Percentiles rank a stretch among this genome's conserved stretches.
Conservation (phyloP, 2,329 filamentous ascomycete genomes). For the Exophiala xenobiotica region DNA sequence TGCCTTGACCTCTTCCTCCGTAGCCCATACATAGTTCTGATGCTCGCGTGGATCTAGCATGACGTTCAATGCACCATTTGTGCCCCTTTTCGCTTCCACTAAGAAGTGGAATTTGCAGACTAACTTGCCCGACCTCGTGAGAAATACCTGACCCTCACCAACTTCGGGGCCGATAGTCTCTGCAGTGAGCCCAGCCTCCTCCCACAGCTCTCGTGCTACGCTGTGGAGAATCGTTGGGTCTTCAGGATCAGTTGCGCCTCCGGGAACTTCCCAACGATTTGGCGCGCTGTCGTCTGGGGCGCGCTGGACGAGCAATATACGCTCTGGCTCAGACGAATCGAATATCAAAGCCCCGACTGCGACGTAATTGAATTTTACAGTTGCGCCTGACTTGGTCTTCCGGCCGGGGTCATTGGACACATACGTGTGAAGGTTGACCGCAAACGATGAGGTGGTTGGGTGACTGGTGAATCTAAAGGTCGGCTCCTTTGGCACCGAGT, state of each 20-base stretch:
- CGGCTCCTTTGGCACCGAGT: neutral
- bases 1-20: conserved; percentile 35
- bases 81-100: conserved; percentile 34
- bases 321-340: neutral
- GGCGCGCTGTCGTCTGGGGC: conserved; percentile 41
- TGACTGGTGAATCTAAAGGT: conserved; percentile 3
- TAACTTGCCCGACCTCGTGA: conserved; percentile 19
- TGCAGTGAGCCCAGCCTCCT: conserved; percentile 53
- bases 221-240: conserved; percentile 52
- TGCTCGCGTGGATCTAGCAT: conserved; percentile 39
- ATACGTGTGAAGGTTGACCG: conserved; percentile 5
- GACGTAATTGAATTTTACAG: conserved; percentile 11
- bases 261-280: conserved; percentile 52
- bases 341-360: conserved; percentile 19
- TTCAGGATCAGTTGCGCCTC: conserved; percentile 48
- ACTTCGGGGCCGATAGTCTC: conserved; percentile 45
- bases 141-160: conserved; percentile 28
- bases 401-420: conserved; percentile 3
- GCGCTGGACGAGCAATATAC: conserved; percentile 47
- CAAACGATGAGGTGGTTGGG: conserved; percentile 8
- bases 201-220: conserved; percentile 51
- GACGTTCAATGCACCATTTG: conserved; percentile 28
- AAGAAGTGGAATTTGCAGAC: conserved; percentile 41
- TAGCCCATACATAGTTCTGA: conserved; percentile 39
- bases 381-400: neutral